Evolutionary conservation across 2,329 filamentous ascomycete genomes (phyloP).

Genomic region (Corynespora cassiicola): DNA sequence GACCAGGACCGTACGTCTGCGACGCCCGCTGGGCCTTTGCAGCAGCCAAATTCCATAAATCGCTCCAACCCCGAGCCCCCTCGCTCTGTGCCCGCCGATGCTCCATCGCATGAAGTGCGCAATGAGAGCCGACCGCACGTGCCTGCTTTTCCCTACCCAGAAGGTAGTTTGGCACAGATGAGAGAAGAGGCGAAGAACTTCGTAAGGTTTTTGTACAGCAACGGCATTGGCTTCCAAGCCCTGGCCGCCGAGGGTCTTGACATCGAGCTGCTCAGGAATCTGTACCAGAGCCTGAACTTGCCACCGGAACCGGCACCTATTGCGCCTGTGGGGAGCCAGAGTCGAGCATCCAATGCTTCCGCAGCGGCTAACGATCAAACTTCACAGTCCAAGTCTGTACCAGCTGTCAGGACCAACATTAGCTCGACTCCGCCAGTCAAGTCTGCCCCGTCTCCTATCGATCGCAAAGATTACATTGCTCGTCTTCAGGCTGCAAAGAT

Average conservation of each 20-base stretch:
- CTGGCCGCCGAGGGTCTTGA: slow-evolving; percentile 54
- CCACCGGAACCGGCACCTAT: slow-evolving; percentile 35
- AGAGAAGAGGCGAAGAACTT: slow-evolving; percentile 45
- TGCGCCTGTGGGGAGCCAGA: background rate
- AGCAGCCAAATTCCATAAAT: too few species aligned
- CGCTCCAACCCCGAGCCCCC: slow-evolving; percentile 20
- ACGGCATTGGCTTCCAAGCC: slow-evolving; percentile 76
- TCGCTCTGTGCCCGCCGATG: slow-evolving; percentile 34
- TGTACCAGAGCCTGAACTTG: slow-evolving; percentile 36
- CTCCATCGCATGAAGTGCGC: too few species aligned
- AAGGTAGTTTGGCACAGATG: slow-evolving; percentile 24
- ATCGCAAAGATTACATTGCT: slow-evolving; percentile 79
- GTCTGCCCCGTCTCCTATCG: slow-evolving; percentile 56
- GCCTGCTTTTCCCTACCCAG: too few species aligned
- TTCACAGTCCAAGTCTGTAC: slow-evolving; percentile 17
- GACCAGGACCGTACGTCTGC: slow-evolving; percentile 52
- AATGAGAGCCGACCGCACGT: too few species aligned
- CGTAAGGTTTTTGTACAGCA: slow-evolving; percentile 48
- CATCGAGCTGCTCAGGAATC: slow-evolving; percentile 27
- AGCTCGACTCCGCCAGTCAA: slow-evolving; percentile 14
- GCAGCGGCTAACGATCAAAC: slow-evolving; percentile 8
- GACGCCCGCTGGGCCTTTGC: slow-evolving; percentile 17
- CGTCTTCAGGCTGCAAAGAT: slow-evolving; percentile 76
- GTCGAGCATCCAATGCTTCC: slow-evolving; percentile 6
- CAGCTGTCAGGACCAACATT: slow-evolving; percentile 29